These are phyloP conservation scores for Mucor racemosus DNA, from an alignment of 371 early-diverging fungal genomes.

Conservation along the genomic window DNA sequence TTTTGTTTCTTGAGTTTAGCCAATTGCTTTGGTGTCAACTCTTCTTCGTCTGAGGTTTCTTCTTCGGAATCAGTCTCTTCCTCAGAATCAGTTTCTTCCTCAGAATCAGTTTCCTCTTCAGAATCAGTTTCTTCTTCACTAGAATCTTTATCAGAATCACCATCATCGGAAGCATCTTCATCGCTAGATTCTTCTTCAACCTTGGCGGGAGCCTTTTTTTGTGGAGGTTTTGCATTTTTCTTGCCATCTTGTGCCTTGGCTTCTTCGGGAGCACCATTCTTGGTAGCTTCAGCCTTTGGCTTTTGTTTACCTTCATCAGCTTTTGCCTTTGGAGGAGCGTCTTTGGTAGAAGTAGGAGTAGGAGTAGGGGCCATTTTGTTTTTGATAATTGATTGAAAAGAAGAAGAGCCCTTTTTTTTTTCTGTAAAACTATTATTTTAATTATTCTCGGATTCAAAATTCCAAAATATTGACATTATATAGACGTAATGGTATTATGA, in stretches of 20 bases:
- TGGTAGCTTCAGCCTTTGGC: not conserved
- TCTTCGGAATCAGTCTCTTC: constrained; percentile 27
- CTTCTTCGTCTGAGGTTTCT: constrained; percentile 20
- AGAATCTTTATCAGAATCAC: constrained; percentile 3
- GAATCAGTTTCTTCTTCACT: constrained; percentile 10
- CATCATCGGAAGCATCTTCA: constrained; percentile 3
- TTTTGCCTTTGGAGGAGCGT: not conserved
- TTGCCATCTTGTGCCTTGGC: not conserved
- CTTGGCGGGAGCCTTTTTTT: not conserved
- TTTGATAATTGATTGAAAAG: not conserved
- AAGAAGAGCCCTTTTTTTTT: not conserved
- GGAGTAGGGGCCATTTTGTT: constrained; percentile 3
- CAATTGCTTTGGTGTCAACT: constrained; percentile 15
- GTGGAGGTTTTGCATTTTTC: not conserved
- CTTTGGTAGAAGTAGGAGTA: constrained; percentile 10
- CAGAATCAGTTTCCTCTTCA: constrained; percentile 14
- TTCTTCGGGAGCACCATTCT: constrained; percentile 1
- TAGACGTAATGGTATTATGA: constrained; percentile 14
- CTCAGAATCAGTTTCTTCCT: constrained; percentile 16
- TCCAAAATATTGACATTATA: constrained; percentile 11
- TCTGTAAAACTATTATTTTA: not conserved
- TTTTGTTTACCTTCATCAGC: not conserved
- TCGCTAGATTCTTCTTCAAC: not conserved
- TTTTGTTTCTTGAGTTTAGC: constrained; percentile 17
- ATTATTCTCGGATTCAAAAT: constrained; percentile 7